A percentile compares a stretch with the other conserved stretches of the same genome.
Evolutionary conservation across 257 asterid genomes (phyloP).

Genomic region (Verbascum thapsus): DNA sequence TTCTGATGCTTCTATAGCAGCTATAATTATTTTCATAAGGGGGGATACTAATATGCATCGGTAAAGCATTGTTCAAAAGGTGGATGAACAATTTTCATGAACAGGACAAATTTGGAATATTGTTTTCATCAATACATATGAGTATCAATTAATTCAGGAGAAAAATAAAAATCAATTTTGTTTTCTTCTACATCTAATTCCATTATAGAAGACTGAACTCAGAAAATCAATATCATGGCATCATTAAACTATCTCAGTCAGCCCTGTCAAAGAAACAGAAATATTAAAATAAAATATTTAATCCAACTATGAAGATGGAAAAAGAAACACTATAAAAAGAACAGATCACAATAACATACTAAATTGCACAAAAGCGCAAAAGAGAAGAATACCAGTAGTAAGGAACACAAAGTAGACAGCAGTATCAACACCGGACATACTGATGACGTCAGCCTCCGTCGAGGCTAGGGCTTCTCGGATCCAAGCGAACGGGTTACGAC

Average conservation of each 20-base stretch:
- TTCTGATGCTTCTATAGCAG: too few species aligned
- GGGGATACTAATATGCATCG: too few species aligned
- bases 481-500: constrained; percentile 77
- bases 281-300: too few species aligned
- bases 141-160: neutral
- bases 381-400: constrained; percentile 53
- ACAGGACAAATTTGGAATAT: neutral
- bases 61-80: too few species aligned
- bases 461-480: constrained; percentile 76
- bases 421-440: constrained; percentile 85
- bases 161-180: neutral
- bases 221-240: neutral
- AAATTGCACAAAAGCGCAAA: neutral
- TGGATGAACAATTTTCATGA: neutral
- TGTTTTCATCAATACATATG: neutral
- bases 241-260: neutral
- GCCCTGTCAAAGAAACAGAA: too few species aligned
- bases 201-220: neutral
- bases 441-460: constrained; percentile 76
- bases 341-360: neutral
- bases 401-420: constrained; percentile 94
- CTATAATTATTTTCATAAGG: too few species aligned
- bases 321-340: neutral
- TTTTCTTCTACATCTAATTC: too few species aligned
- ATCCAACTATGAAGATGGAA: neutral